Evolutionary conservation across 139 green algal species (phyloP).

Genomic region (Eudorina sp.): DNA sequence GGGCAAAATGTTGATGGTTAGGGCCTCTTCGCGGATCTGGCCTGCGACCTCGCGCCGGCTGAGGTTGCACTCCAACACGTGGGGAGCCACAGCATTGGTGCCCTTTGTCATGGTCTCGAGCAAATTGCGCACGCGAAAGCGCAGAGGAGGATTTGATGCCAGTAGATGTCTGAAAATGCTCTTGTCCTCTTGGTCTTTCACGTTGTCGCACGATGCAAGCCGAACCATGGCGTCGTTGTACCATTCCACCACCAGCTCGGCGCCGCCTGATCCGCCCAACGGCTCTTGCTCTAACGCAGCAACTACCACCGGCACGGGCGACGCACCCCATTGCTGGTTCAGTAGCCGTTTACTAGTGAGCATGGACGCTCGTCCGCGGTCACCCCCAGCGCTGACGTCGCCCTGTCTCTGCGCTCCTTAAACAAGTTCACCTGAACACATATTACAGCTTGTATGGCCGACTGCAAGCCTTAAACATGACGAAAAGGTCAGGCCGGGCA

Average conservation of each 20-base stretch:
- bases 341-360: background rate
- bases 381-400: background rate
- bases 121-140: background rate
- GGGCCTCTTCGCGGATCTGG: background rate
- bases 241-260: background rate
- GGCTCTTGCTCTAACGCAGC: background rate
- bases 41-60: background rate
- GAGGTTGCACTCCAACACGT: background rate
- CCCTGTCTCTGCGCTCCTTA: background rate
- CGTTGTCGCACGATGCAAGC: background rate
- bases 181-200: background rate
- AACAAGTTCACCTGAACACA: background rate
- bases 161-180: background rate
- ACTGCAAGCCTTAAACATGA: no score
- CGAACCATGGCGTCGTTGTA: background rate
- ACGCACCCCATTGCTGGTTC: conserved; percentile 6
- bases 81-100: background rate
- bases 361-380: background rate
- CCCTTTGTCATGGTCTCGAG: background rate
- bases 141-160: background rate
- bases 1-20: background rate
- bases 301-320: background rate
- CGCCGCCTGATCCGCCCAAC: background rate
- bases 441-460: background rate
- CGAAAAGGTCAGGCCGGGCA: no score